Base-by-base conservation (phyloP, 352 stramenopile species). In the Saprolegnia parasitica region DNA sequence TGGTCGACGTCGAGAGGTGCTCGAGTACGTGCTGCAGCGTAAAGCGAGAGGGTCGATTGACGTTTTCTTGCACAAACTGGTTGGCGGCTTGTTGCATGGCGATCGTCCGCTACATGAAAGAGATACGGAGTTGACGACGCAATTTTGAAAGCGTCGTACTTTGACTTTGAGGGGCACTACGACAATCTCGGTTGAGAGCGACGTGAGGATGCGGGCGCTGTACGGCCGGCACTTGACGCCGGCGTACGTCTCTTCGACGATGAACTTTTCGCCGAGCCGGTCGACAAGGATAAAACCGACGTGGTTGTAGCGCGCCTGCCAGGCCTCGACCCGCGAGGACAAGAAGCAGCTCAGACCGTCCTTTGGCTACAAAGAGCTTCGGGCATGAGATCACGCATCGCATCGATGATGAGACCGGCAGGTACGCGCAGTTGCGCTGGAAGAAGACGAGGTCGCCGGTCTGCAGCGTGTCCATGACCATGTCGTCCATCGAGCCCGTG, bases 381-480 rank as follows among this genome's bases (percentile, higher is more conserved):
- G 42, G 32, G 15, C 1, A 61, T 24, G 26, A 21, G 35, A 40
- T 3, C 9, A 68, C 5, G 8, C 21, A 60, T 11, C 26, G 5
- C 26, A 70, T 47, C 16, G 5, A 24, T 18, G 11, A 47, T 15
- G 10, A 26, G 37, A 70, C 63, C 77, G 88, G 85, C 75, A 93
- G 73, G 40, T 82, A 78, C 37, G 79, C 81, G 56, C 92, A 78
- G 37, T 89, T 83, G 65, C 86, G 85, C 67, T 79, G 77, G 71
- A 95, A 95, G 63, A 91, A 81, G 56, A 95, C 64, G 32, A 95
- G 65, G 60, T 95, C 87, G 49, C 87, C 87, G 32, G 87, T 95
- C 70, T 93, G 81, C 49, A 95, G 81, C 61, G 85, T 89, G 73
- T 95, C 87, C 81, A 88, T 87, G 61, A 95, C 89, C 61, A 78